Evolutionary conservation across 225 moss, liverwort and hornwort genomes (phyloP).

Genomic region (Antitrichia curtipendula): DNA sequence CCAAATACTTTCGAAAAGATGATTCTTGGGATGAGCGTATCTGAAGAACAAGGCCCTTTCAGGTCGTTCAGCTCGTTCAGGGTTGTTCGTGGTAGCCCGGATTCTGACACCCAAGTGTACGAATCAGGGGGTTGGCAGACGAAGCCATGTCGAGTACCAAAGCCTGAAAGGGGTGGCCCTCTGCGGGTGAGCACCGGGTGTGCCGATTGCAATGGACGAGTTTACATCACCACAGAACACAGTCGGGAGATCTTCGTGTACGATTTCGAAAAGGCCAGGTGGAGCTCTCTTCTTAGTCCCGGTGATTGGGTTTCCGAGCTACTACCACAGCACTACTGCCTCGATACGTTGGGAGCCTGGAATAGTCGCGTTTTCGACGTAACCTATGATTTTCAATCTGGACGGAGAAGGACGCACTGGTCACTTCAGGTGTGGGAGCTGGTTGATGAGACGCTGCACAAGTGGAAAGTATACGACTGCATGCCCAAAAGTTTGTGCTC

Average conservation of each 20-base stretch:
- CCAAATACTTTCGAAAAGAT: no score
- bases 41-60: not conserved
- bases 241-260: not conserved
- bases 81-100: not conserved
- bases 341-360: not conserved
- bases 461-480: not conserved
- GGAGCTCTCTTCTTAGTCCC: not conserved
- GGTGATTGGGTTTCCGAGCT: not conserved
- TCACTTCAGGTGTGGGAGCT: not conserved
- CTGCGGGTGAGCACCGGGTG: not conserved
- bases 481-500: not conserved
- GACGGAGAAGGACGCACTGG: not conserved
- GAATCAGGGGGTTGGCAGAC: not conserved
- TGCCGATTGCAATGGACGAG: not conserved
- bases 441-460: not conserved
- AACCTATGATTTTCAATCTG: not conserved
- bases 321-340: not conserved
- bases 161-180: not conserved
- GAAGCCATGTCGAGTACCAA: not conserved
- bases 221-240: not conserved
- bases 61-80: not conserved
- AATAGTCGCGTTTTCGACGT: not conserved
- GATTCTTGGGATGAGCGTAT: not conserved
- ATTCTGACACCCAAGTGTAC: not conserved
- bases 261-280: not conserved